Conservation (phyloP, 2,329 filamentous ascomycete genomes). For the Huntiella decipiens region DNA sequence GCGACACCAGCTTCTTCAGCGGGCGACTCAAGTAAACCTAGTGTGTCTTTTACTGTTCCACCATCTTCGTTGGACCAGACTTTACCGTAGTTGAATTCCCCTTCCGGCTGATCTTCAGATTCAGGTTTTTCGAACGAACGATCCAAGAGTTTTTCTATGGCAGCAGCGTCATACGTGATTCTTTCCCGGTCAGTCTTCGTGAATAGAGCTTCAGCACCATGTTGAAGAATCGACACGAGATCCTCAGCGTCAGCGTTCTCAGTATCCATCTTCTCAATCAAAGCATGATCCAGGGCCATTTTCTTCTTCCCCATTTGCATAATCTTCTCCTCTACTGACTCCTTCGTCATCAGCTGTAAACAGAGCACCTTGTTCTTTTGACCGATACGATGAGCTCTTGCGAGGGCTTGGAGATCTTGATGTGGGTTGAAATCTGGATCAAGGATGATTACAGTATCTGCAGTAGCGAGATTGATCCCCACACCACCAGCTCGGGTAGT, state of each 20-base stretch:
- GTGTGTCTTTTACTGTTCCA: conserved; percentile 43
- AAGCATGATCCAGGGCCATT: conserved; percentile 82
- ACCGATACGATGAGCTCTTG: conserved; percentile 85
- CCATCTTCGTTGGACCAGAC: conserved; percentile 78
- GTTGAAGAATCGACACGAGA: conserved; percentile 69
- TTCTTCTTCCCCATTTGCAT: conserved; percentile 92
- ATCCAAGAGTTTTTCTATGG: conserved; percentile 82
- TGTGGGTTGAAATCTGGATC: conserved; percentile 97
- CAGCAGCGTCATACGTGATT: conserved; percentile 62
- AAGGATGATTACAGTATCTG: conserved; percentile 93
- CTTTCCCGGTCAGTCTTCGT: conserved; percentile 51
- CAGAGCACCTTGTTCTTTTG: conserved; percentile 92
- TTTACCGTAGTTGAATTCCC: conserved; percentile 68
- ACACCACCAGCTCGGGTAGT: conserved; percentile 92
- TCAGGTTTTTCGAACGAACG: conserved; percentile 53
- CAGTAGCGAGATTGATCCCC: conserved; percentile 90
- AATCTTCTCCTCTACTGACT: conserved; percentile 84
- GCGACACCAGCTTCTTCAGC: conserved; percentile 30
- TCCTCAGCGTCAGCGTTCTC: conserved; percentile 66
- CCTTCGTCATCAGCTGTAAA: conserved; percentile 81
- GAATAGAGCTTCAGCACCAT: conserved; percentile 77
- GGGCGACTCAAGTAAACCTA: conserved; percentile 5
- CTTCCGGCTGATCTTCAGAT: conserved; percentile 28
- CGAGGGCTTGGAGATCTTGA: conserved; percentile 89
- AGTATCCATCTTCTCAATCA: conserved; percentile 80